Evolutionary conservation across 2,329 filamentous ascomycete species (phyloP), one percentile per base, ranked within the genome.

Genomic region (Pseudogymnoascus sp.): DNA sequence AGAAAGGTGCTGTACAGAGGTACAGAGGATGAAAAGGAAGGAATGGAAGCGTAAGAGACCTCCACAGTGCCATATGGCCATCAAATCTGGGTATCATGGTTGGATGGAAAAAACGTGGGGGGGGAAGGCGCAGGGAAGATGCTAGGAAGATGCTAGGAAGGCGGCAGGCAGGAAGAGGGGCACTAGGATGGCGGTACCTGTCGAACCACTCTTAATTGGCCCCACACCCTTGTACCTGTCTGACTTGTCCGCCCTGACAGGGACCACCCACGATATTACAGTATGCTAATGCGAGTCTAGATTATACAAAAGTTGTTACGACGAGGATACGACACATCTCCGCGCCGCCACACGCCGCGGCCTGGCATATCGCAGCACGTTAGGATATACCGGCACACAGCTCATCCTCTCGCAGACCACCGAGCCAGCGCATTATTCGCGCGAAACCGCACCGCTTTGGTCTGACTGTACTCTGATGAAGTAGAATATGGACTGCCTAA

Each of bases 231-330:
- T 57, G 51, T 57, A 31, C 28, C 51, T 57, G 25, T 57, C 51
- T 11, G 13, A 34, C 51, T 5, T 19, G 28, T 57, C 51, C 28
- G 51, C 51, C 5, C n/a, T 57, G 51, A 34, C 25, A 34, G 25
- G 51, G 51, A 57, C 51, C 14, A 57, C 51, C 51, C n/a, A 57
- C 51, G 28, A 57, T 57, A 57, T 57, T 57, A 57, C 51, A 57
- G 10, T 57, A 34, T 57, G 51, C 51, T 57, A 57, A 57, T 57
- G 51, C 51, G 34, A 57, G 51, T 57, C 51, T 5, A 57, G 51
- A 57, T 57, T 57, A 57, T 57, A 16, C 51, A 19, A 13, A 11
- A 31, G 51, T 28, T 34, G n/a, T 4, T 13, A 19, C 8, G 5
- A 57, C 28, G 28, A 57, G 51, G 25, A 34, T 57, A 57, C 51